These are phyloP conservation scores for Fusarium virguliforme DNA, from an alignment of 2,329 filamentous ascomycete species.

Conservation along the genomic window DNA sequence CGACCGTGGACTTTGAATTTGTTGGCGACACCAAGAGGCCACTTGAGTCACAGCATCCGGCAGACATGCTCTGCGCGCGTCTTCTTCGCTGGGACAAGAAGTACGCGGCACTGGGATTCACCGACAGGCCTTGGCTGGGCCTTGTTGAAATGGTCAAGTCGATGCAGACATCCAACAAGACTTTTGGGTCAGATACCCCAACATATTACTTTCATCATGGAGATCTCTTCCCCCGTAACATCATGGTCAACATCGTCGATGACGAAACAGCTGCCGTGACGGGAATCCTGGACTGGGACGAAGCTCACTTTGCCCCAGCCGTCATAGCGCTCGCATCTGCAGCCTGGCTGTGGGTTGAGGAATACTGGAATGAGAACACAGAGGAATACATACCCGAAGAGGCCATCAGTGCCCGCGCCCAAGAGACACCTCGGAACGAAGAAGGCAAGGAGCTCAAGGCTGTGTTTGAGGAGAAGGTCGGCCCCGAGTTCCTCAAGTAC, in stretches of 20 bases:
- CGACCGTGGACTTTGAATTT: not conserved
- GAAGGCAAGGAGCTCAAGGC: not conserved
- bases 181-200: slow-evolving; percentile 5
- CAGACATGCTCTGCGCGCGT: not conserved
- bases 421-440: not conserved
- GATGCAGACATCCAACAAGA: not conserved
- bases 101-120: not conserved
- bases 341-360: not conserved
- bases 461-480: not conserved
- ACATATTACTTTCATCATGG: slow-evolving; percentile 5
- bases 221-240: slow-evolving; percentile 5
- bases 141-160: not conserved
- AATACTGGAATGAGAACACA: not conserved
- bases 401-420: not conserved
- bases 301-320: not conserved
- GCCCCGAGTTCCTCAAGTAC: not conserved
- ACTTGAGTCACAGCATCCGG: not conserved
- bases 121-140: not conserved
- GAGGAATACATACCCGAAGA: not conserved
- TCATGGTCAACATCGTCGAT: not conserved
- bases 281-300: slow-evolving; percentile 7
- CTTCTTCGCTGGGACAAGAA: not conserved
- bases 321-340: not conserved
- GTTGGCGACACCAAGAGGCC: not conserved
- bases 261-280: not conserved